Evolutionary conservation across 371 early-diverging fungal species (phyloP).

Genomic region (Mortierella sp.): DNA sequence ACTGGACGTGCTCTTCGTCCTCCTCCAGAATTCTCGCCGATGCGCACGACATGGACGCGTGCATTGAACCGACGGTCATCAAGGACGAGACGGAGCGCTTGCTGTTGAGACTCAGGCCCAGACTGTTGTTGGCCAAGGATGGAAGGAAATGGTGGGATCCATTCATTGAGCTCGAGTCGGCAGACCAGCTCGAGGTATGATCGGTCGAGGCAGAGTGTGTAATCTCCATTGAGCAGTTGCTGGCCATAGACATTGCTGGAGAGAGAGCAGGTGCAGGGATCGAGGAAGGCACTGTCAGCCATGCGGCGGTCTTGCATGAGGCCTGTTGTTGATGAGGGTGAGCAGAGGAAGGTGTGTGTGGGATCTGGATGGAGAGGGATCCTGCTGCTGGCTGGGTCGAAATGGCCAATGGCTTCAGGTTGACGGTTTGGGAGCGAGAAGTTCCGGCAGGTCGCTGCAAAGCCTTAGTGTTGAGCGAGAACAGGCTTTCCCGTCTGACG

Average conservation of each 20-base stretch:
- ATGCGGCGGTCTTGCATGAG: conserved; percentile 19
- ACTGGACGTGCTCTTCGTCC: conserved; percentile 17
- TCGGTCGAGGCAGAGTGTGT: conserved; percentile 46
- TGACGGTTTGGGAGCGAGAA: conserved; percentile 20
- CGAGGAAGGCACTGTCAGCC: conserved; percentile 34
- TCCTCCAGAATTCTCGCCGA: conserved; percentile 28
- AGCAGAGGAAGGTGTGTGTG: not conserved
- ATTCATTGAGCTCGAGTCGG: conserved; percentile 28
- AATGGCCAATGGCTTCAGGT: conserved; percentile 29
- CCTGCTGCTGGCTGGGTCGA: conserved; percentile 12
- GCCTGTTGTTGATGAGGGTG: conserved; percentile 22
- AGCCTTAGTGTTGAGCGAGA: conserved; percentile 25
- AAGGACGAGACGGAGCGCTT: conserved; percentile 36
- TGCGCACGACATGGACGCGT: conserved; percentile 4
- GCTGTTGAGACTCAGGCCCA: conserved; percentile 22
- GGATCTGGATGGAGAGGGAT: not conserved
- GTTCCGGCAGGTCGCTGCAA: conserved; percentile 18
- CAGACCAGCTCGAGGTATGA: conserved; percentile 32
- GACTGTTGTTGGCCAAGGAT: not conserved
- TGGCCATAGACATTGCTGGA: conserved; percentile 32
- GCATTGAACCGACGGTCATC: conserved; percentile 23
- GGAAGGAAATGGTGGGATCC: conserved; percentile 32
- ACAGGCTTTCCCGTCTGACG: conserved; percentile 25
- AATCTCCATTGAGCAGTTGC: conserved; percentile 42
- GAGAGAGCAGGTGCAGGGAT: conserved; percentile 25